These are phyloP conservation scores for Monosporascus ibericus DNA, from an alignment of 2,329 filamentous ascomycete genomes.

Conservation along the genomic window DNA sequence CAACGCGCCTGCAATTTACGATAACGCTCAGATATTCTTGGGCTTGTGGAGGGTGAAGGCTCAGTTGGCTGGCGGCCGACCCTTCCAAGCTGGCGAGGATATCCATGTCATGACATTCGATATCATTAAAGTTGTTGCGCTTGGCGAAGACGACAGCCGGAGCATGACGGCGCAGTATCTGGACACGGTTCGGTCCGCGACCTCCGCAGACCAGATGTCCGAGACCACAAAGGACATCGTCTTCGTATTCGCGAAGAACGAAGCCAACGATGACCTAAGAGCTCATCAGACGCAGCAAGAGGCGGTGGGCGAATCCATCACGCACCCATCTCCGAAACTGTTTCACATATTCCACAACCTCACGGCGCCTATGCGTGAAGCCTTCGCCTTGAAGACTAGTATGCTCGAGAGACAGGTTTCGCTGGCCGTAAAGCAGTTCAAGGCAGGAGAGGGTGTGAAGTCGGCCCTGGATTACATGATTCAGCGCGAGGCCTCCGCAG, in stretches of 20 bases:
- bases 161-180: conserved; percentile 9
- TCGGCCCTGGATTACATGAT: conserved; percentile 28
- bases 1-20: conserved; percentile 29
- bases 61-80: conserved; percentile 17
- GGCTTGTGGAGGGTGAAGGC: conserved; percentile 29
- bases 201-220: background rate
- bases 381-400: conserved; percentile 11
- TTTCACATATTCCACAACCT: too few relatives aligned
- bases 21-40: conserved; percentile 22
- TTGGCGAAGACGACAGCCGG: conserved; percentile 19
- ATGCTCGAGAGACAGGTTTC: conserved; percentile 15
- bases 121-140: conserved; percentile 28
- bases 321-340: too few relatives aligned
- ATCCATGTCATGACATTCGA: conserved; percentile 27
- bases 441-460: conserved; percentile 6
- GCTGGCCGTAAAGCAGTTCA: conserved; percentile 11
- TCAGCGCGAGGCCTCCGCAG: conserved; percentile 23
- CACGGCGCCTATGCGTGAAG: background rate
- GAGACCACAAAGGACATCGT: conserved; percentile 4
- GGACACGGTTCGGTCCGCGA: conserved; percentile 1
- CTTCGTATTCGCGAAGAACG: conserved; percentile 6
- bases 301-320: too few relatives aligned
- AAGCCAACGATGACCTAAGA: too few relatives aligned
- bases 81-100: conserved; percentile 27
- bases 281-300: too few relatives aligned